Percentiles rank a stretch among this genome's conserved stretches.
Conservation (phyloP, 176 grass and related monocot genomes). For the Chloris gayana region DNA sequence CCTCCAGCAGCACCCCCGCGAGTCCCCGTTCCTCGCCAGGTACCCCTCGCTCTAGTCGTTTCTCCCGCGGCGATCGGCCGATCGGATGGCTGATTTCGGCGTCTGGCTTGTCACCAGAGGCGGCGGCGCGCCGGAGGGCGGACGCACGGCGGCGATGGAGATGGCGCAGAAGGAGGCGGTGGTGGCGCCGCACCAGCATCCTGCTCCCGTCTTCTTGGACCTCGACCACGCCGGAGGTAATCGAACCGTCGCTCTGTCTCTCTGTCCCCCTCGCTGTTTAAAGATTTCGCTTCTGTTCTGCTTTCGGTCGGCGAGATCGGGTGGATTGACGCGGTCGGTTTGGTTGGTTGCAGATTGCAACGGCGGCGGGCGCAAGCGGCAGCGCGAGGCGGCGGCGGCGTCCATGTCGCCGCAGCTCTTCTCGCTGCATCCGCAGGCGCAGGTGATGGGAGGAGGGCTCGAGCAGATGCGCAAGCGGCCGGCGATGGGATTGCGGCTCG, state of each 20-base stretch:
- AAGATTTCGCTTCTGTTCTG: neutral
- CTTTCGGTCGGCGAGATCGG: neutral
- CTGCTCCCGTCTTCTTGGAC: slow-evolving; percentile 34
- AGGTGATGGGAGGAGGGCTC: slow-evolving; percentile 31
- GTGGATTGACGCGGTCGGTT: neutral
- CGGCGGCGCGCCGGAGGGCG: slow-evolving; percentile 10
- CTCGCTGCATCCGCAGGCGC: slow-evolving; percentile 36
- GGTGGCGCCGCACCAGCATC: neutral
- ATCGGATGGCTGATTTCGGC: slow-evolving; percentile 38
- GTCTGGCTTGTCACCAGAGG: slow-evolving; percentile 29
- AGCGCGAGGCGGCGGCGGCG: slow-evolving; percentile 29
- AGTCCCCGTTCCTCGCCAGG: slow-evolving; percentile 38
- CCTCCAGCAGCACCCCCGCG: neutral
- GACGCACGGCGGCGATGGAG: neutral
- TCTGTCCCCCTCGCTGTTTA: neutral
- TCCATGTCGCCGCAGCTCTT: slow-evolving; percentile 30
- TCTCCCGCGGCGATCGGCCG: neutral
- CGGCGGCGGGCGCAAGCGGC: slow-evolving; percentile 50
- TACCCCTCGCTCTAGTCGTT: slow-evolving; percentile 26
- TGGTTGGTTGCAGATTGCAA: slow-evolving; percentile 21
- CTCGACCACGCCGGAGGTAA: slow-evolving; percentile 21
- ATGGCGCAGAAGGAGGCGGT: neutral
- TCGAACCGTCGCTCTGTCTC: neutral
- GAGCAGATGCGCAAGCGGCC: slow-evolving; percentile 49
- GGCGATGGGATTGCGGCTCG: slow-evolving; percentile 55